Evolutionary conservation across 2,329 filamentous ascomycete species (phyloP).

Genomic region (Colletotrichum navitas): DNA sequence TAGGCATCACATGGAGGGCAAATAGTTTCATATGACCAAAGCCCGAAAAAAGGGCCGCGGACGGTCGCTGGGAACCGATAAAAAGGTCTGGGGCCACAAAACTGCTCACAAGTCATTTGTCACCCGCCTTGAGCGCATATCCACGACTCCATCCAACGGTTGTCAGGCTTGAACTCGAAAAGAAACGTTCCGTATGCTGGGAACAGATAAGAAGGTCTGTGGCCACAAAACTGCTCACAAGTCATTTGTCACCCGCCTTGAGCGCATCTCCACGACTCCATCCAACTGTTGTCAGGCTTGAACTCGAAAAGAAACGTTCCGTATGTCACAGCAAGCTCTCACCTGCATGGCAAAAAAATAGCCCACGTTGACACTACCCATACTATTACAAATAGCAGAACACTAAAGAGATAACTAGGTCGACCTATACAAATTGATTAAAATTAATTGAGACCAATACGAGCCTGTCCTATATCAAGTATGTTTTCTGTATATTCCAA

Average conservation of each 20-base stretch:
- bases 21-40: background rate
- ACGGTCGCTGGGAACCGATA: background rate
- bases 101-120: slow-evolving; percentile 22
- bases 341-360: no score
- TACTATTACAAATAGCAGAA: no score
- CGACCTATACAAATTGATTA: no score
- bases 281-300: slow-evolving; percentile 1
- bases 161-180: slow-evolving; percentile 8
- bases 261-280: background rate
- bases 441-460: no score
- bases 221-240: slow-evolving; percentile 19
- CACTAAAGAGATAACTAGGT: no score
- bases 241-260: slow-evolving; percentile 27
- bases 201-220: background rate
- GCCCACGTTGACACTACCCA: no score
- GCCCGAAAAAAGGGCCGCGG: background rate
- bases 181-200: slow-evolving; percentile 1
- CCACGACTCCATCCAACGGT: slow-evolving; percentile 2
- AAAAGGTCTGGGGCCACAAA: background rate
- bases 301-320: slow-evolving; percentile 15
- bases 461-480: no score
- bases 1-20: background rate
- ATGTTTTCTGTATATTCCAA: no score
- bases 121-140: slow-evolving; percentile 16
- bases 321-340: no score